Conservation (phyloP, 1,139 yeast species). For the Candida buenavistaensis region DNA sequence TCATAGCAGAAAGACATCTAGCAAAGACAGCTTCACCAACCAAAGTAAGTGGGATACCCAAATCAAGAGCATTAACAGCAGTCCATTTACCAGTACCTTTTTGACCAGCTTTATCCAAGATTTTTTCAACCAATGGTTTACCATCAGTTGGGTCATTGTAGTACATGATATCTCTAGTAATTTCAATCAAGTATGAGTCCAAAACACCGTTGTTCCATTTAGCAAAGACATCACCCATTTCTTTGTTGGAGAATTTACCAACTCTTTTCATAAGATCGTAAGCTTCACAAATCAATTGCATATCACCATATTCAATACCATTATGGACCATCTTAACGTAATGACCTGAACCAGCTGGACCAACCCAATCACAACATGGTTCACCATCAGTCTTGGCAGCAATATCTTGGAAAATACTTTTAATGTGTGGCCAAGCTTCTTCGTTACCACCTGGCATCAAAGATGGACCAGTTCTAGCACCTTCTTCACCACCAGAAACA, state of each 20-base stretch:
- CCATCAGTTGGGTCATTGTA: constrained; percentile 86
- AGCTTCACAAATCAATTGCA: constrained; percentile 98
- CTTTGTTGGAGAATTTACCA: constrained; percentile 87
- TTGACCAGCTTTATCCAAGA: constrained; percentile 96
- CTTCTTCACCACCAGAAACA: constrained; percentile 99
- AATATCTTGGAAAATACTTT: constrained; percentile 93
- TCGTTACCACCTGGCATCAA: constrained; percentile 99
- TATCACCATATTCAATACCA: constrained; percentile 99
- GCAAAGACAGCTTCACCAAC: constrained; percentile 99
- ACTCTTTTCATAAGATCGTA: constrained; percentile 94
- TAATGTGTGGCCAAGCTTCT: constrained; percentile 98
- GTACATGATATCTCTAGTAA: constrained; percentile 91
- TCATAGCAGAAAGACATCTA: constrained; percentile 92
- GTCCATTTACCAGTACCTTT: constrained; percentile 99
- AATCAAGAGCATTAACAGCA: constrained; percentile 94
- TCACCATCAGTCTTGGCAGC: constrained; percentile 97
- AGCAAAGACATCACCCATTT: constrained; percentile 89
- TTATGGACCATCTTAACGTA: constrained; percentile 99
- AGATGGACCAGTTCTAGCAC: constrained; percentile 99
- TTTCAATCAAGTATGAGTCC: constrained; percentile 95
- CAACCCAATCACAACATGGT: constrained; percentile 99
- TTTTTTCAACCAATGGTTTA: constrained; percentile 92
- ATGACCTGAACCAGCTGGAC: constrained; percentile 98
- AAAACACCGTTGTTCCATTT: constrained; percentile 97
- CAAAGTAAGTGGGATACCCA: constrained; percentile 97